Evolutionary conservation across 176 grass and related monocot genomes (phyloP).

Genomic region (Juncus inflexus): DNA sequence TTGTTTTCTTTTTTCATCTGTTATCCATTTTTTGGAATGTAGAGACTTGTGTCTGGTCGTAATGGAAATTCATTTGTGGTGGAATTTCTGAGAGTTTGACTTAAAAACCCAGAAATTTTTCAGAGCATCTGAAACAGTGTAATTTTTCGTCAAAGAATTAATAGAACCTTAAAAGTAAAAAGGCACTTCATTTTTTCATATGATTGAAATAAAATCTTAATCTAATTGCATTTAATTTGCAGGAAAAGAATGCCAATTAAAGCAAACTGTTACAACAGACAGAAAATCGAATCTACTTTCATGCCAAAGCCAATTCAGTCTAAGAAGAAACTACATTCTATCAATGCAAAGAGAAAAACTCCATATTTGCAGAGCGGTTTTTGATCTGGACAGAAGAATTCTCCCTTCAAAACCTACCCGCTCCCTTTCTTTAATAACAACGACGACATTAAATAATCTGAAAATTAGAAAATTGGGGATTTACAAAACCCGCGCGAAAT

Average conservation of each 20-base stretch:
- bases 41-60: not conserved
- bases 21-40: not conserved
- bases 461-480: constrained; percentile 47
- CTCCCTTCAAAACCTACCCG: constrained; percentile 29
- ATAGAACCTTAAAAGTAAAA: too few relatives aligned
- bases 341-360: constrained; percentile 23
- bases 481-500: constrained; percentile 49
- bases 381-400: constrained; percentile 33
- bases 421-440: constrained; percentile 22
- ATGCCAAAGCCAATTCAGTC: constrained; percentile 26
- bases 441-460: constrained; percentile 30
- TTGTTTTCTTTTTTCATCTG: too few relatives aligned
- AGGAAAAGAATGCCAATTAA: constrained; percentile 52
- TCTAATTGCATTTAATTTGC: not conserved
- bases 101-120: too few relatives aligned
- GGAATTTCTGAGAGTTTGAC: too few relatives aligned
- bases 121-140: too few relatives aligned
- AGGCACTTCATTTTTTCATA: too few relatives aligned
- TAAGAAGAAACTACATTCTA: constrained; percentile 5
- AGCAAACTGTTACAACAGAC: constrained; percentile 22
- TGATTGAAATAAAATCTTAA: too few relatives aligned
- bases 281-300: constrained; percentile 24
- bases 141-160: too few relatives aligned
- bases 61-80: too few relatives aligned
- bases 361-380: constrained; percentile 26